Base-by-base conservation (phyloP, 345 rosid genomes). In the Syzygium jambos region DNA sequence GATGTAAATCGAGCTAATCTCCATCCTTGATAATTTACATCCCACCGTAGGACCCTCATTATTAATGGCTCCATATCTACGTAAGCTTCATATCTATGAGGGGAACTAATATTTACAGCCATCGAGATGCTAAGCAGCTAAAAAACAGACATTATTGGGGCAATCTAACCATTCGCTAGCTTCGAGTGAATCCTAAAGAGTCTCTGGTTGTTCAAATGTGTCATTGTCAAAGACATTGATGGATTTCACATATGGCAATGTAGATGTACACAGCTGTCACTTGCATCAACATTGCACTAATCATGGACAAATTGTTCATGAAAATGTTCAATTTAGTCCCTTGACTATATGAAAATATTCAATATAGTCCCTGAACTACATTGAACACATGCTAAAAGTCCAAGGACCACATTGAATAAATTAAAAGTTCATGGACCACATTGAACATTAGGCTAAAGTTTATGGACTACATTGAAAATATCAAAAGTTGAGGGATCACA, bases 81-180 rank as follows among this genome's bases (percentile, higher is more conserved):
- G 17, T 52, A 51, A 51, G 3, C 13, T 51, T 51, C 52, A 52
- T 52, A 52, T 61, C 17, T 61, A 61, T 61, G 17, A 27, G 68
- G n/a, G 0, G 4, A n/a, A 0, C 17, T 59, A 59, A 25, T 27
- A 1, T 0, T n/a, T 61, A 13, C 34, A n/a, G 13, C 29, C 68
- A 61, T 61, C 68, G 17, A 61, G 68, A 61, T 61, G 68, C 68
- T n/a, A 61, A 61, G 68, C 68, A 61, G 68, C 68, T 61, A 61
- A 61, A n/a, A n/a, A 27, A 61, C n/a, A 61, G n/a, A n/a, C 68
- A 61, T 61, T 61, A 13, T n/a, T 61, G 68, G 68, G 68, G 30
- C 65, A 59, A 59, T 27, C 65, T 59, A 59, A 27, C 65, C 30
- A 59, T 12, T 59, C 15, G 29, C 25, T 59, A 59, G 65, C 65